Conservation (phyloP, 768 basidiomycete genomes). For the Trichaptum fuscoviolaceum region DNA sequence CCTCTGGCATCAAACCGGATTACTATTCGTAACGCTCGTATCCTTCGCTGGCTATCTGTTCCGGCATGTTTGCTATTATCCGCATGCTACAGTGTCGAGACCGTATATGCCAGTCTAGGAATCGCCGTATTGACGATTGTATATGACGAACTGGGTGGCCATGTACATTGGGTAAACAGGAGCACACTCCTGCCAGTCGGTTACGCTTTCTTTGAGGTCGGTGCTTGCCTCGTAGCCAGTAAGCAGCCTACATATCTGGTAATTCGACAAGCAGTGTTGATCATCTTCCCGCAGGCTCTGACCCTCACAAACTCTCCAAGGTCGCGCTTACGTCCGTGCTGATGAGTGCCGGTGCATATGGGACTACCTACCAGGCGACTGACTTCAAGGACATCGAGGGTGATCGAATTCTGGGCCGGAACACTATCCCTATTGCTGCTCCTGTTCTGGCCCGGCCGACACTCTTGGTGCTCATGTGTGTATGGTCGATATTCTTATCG, state of each 20-base stretch:
- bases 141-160: conserved; percentile 35
- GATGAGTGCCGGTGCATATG: conserved; percentile 25
- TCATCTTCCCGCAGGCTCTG: background rate
- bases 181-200: conserved; percentile 23
- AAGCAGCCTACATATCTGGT: background rate
- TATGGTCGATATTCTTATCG: conserved; percentile 20
- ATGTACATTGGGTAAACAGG: conserved; percentile 33
- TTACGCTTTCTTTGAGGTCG: conserved; percentile 29
- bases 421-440: conserved; percentile 24
- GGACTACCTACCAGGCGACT: conserved; percentile 33
- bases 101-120: conserved; percentile 28
- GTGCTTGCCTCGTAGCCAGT: conserved; percentile 16
- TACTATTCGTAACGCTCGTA: conserved; percentile 25
- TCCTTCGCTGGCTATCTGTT: conserved; percentile 33
- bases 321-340: conserved; percentile 17
- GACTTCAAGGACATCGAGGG: conserved; percentile 30
- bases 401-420: conserved; percentile 24
- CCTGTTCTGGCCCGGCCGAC: conserved; percentile 14
- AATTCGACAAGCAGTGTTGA: background rate
- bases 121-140: conserved; percentile 28
- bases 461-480: conserved; percentile 13
- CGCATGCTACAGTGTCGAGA: conserved; percentile 24
- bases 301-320: conserved; percentile 10
- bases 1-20: conserved; percentile 42
- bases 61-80: conserved; percentile 31